A percentile compares a stretch with the other conserved stretches of the same genome.
phyloP scores from a whole-genome alignment of 768 basidiomycete species.

The Pulveroboletus sp. region DNA sequence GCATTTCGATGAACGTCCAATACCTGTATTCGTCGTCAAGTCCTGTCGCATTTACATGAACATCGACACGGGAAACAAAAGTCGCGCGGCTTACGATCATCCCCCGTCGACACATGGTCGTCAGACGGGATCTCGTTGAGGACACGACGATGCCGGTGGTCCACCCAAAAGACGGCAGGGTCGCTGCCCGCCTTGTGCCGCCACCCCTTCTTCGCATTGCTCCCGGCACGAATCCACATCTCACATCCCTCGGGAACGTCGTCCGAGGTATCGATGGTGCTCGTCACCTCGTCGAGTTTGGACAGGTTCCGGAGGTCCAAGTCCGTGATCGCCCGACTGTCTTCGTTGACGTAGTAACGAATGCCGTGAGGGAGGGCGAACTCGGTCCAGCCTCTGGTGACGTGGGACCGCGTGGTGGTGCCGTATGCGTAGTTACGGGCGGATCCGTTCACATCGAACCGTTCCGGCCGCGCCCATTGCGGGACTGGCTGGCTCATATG shows the following conservation, averaged over 20 bases:
- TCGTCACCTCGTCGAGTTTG: slow-evolving; percentile 43
- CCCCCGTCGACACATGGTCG: slow-evolving; percentile 26
- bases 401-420: slow-evolving; percentile 21
- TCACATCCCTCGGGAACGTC: slow-evolving; percentile 46
- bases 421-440: slow-evolving; percentile 29
- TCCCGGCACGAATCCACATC: slow-evolving; percentile 57
- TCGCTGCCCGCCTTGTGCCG: slow-evolving; percentile 28
- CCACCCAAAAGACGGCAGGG: slow-evolving; percentile 55
- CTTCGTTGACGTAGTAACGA: slow-evolving; percentile 67
- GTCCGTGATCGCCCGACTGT: slow-evolving; percentile 62
- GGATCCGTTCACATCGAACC: slow-evolving; percentile 28
- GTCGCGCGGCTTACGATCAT: slow-evolving; percentile 37
- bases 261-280: slow-evolving; percentile 24
- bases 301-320: slow-evolving; percentile 55
- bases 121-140: slow-evolving; percentile 42
- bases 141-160: slow-evolving; percentile 57
- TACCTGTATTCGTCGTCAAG: slow-evolving; percentile 76
- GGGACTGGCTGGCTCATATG: slow-evolving; percentile 27
- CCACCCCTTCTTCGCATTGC: slow-evolving; percentile 28
- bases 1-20: slow-evolving; percentile 76
- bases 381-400: slow-evolving; percentile 64
- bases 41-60: slow-evolving; percentile 37
- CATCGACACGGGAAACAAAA: not conserved
- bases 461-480: slow-evolving; percentile 24
- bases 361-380: slow-evolving; percentile 70